Evolutionary conservation across 225 moss, liverwort and hornwort species (phyloP).

Genomic region (Pseudoscleropodium purum): DNA sequence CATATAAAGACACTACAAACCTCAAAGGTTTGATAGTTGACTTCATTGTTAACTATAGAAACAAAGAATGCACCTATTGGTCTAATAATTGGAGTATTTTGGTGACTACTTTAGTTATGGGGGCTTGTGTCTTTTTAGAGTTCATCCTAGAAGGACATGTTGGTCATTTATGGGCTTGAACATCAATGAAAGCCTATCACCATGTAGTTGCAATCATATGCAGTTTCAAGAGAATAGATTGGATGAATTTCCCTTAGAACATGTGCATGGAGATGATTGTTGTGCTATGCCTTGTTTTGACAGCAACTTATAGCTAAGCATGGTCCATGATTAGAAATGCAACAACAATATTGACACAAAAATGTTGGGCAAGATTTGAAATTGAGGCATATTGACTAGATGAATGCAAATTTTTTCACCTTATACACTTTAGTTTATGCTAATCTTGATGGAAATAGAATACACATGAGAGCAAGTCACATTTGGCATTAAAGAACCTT

Average conservation of each 20-base stretch:
- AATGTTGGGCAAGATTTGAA: rapidly evolving
- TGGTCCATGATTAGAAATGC: not conserved
- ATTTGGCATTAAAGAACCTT: not conserved
- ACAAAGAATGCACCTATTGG: not conserved
- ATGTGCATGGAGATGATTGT: too few relatives aligned
- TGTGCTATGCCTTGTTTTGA: too few relatives aligned
- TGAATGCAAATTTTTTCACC: not conserved
- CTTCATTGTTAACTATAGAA: not conserved
- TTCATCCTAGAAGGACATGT: rapidly evolving
- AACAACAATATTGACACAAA: not conserved
- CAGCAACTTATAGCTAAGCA: not conserved
- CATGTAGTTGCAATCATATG: too few relatives aligned
- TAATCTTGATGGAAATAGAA: not conserved
- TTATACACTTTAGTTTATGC: not conserved
- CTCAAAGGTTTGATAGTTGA: too few relatives aligned
- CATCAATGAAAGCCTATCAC: too few relatives aligned
- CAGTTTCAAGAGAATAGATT: too few relatives aligned
- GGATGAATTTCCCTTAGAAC: too few relatives aligned
- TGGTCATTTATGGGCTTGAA: too few relatives aligned
- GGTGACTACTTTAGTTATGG: too few relatives aligned
- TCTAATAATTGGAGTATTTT: rapidly evolving
- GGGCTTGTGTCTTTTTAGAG: too few relatives aligned
- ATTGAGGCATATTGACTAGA: rapidly evolving
- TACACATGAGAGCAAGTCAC: rapidly evolving
- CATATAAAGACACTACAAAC: rapidly evolving